phyloP scores from a whole-genome alignment of 2,329 filamentous ascomycete genomes.

The Metarhizium sp. region DNA sequence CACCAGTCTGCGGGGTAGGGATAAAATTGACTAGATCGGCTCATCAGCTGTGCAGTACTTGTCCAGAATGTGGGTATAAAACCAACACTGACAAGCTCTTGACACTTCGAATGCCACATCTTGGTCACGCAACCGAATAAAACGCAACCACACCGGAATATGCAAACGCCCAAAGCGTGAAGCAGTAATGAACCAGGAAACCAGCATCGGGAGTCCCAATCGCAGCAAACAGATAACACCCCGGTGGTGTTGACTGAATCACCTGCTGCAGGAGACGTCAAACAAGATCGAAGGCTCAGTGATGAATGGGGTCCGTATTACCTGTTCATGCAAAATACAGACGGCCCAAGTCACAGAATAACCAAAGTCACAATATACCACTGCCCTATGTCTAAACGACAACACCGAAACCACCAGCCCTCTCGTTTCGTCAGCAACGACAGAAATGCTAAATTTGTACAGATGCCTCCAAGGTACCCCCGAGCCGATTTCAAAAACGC shows the following conservation, averaged over 20 bases:
- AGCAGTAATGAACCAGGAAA: background rate
- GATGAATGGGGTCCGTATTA: conserved; percentile 39
- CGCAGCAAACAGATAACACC: conserved; percentile 9
- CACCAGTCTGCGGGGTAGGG: background rate
- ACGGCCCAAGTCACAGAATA: no score
- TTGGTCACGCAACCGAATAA: background rate
- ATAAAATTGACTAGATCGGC: background rate
- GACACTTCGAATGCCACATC: background rate
- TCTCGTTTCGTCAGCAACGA: background rate
- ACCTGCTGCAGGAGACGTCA: conserved; percentile 15
- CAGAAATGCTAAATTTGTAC: conserved; percentile 2
- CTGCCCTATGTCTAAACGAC: background rate
- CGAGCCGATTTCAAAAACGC: conserved; percentile 59
- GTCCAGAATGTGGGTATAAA: background rate
- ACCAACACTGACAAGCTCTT: background rate
- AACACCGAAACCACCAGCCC: background rate
- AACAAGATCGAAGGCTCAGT: conserved; percentile 26
- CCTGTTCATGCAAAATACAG: background rate
- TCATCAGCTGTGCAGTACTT: background rate
- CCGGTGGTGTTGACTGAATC: conserved; percentile 20
- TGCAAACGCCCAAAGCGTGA: background rate
- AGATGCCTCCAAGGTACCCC: conserved; percentile 60
- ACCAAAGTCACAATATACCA: background rate
- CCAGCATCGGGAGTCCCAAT: conserved; percentile 9
- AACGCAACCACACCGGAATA: background rate